A percentile compares a stretch with the other conserved stretches of the same genome.
phyloP scores from a whole-genome alignment of 2,329 filamentous ascomycete genomes.

The Trichophyton verrucosum region DNA sequence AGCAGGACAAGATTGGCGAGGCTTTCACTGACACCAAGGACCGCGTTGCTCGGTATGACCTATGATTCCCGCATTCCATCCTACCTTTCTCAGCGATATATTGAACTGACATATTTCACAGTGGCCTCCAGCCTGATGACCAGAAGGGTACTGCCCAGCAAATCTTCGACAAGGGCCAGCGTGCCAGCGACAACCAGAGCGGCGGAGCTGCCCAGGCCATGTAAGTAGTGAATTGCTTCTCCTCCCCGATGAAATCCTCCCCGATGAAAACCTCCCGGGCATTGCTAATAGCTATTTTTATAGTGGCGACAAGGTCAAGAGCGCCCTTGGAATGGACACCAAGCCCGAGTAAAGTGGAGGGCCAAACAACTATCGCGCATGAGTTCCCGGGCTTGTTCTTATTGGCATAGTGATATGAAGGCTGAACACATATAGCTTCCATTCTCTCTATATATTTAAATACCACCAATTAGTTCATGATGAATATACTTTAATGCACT shows the following conservation, averaged over 20 bases:
- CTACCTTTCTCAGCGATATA: neutral
- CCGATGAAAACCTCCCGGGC: neutral
- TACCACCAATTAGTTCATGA: constrained; percentile 1
- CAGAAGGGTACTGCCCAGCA: constrained; percentile 45
- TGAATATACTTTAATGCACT: neutral
- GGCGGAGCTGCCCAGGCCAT: constrained; percentile 30
- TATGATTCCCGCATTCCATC: neutral
- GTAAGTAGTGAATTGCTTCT: constrained; percentile 21
- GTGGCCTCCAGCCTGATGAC: constrained; percentile 39
- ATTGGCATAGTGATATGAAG: neutral
- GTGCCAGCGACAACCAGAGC: constrained; percentile 32
- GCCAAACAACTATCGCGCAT: neutral
- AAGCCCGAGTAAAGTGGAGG: constrained; percentile 4
- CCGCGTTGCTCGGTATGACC: constrained; percentile 39
- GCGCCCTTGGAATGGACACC: constrained; percentile 27
- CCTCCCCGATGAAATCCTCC: too few relatives aligned
- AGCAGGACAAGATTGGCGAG: constrained; percentile 47
- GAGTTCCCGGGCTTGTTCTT: neutral
- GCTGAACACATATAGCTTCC: neutral
- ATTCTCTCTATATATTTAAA: neutral
- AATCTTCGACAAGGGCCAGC: constrained; percentile 38
- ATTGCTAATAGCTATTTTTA: neutral
- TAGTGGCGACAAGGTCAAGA: constrained; percentile 35
- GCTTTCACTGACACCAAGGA: constrained; percentile 43
- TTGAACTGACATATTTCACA: constrained; percentile 12